Conservation (phyloP, 108 stramenopile genomes). For the Fistulifera pelliculosa region DNA sequence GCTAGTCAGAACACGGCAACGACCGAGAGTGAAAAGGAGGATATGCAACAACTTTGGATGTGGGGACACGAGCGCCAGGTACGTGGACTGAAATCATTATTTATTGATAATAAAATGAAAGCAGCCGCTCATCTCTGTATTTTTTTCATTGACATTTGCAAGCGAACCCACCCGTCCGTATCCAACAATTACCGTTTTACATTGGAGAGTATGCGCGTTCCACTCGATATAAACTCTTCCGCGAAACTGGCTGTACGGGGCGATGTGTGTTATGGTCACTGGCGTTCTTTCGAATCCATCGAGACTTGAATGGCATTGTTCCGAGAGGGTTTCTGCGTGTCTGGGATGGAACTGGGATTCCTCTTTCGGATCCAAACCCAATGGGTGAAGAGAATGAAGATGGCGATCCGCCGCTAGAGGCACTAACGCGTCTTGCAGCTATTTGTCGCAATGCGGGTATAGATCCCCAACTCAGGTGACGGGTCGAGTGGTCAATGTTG, state of each 20-base stretch:
- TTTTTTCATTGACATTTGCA: too few relatives aligned
- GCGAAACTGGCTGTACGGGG: conserved; percentile 12
- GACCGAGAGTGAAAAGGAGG: conserved; percentile 5
- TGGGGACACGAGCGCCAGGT: conserved; percentile 48
- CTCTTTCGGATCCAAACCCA: conserved; percentile 57
- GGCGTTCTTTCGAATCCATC: conserved; percentile 21
- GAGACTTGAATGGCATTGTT: background rate
- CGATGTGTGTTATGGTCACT: conserved; percentile 68
- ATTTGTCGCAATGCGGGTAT: conserved; percentile 11
- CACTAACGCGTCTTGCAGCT: conserved; percentile 29
- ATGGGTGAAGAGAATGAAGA: background rate
- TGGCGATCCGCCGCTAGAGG: conserved; percentile 49
- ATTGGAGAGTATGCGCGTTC: background rate
- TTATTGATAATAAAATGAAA: too few relatives aligned
- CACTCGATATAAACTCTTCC: too few relatives aligned
- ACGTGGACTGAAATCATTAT: too few relatives aligned
- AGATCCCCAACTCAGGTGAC: conserved; percentile 33
- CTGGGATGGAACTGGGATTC: conserved; percentile 81
- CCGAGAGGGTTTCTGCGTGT: conserved; percentile 62
- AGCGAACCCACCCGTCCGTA: too few relatives aligned
- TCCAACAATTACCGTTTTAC: too few relatives aligned
- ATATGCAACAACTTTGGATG: conserved; percentile 41
- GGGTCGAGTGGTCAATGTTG: conserved; percentile 65
- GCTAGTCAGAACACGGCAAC: conserved; percentile 2
- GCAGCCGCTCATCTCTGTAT: too few relatives aligned